Evolutionary conservation across 768 basidiomycete genomes (phyloP).

Genomic region (Daedalea quercina): DNA sequence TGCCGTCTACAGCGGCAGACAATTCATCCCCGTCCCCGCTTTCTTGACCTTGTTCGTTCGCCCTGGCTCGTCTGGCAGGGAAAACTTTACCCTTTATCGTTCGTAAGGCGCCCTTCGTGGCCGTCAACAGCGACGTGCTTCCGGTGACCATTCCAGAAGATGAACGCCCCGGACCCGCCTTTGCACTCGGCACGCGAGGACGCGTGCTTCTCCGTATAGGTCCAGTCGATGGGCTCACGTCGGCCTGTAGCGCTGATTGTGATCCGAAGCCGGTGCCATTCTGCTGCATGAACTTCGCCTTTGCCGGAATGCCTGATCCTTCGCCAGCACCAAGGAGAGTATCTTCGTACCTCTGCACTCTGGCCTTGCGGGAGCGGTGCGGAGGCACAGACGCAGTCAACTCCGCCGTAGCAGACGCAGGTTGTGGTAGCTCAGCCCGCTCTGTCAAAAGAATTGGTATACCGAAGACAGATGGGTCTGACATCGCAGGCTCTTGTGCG

Average conservation of each 20-base stretch:
- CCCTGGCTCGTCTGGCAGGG: neutral
- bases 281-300: slow-evolving; percentile 35
- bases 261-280: slow-evolving; percentile 30
- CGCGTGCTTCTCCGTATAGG: neutral
- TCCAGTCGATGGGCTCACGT: neutral
- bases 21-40: neutral
- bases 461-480: slow-evolving; percentile 4
- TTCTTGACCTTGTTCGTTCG: neutral
- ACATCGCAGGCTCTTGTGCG: neutral
- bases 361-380: slow-evolving; percentile 43
- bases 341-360: slow-evolving; percentile 45
- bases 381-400: slow-evolving; percentile 13
- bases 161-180: slow-evolving; percentile 41
- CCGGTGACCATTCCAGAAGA: slow-evolving; percentile 37
- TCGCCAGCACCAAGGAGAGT: slow-evolving; percentile 19
- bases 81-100: slow-evolving; percentile 38
- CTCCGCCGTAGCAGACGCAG: neutral
- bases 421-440: neutral
- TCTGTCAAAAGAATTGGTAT: neutral
- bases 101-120: slow-evolving; percentile 43
- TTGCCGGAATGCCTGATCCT: slow-evolving; percentile 33
- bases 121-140: slow-evolving; percentile 48
- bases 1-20: neutral
- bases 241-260: slow-evolving; percentile 26
- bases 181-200: slow-evolving; percentile 6